These are phyloP conservation scores for Colletotrichum sp. DNA, from an alignment of 2,329 filamentous ascomycete genomes.

Conservation along the genomic window DNA sequence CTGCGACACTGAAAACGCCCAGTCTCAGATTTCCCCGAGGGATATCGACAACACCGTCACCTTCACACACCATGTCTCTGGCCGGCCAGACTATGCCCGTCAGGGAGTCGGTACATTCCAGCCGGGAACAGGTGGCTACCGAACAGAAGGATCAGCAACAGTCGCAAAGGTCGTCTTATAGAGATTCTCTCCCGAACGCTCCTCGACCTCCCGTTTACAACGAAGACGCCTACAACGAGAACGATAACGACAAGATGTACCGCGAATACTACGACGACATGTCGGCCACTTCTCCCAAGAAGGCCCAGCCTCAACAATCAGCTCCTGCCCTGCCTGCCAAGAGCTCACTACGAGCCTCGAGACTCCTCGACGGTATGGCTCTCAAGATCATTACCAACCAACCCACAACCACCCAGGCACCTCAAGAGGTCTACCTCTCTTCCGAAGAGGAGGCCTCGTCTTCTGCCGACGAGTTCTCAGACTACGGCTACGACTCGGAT, in stretches of 20 bases:
- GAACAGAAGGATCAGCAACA: constrained; percentile 4
- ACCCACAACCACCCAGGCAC: constrained; percentile 39
- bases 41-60: constrained; percentile 11
- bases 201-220: constrained; percentile 14
- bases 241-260: constrained; percentile 22
- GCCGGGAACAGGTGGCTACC: not conserved
- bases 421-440: constrained; percentile 67
- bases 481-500: constrained; percentile 51
- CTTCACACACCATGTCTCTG: constrained; percentile 21
- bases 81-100: constrained; percentile 20
- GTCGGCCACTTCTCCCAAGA: constrained; percentile 19
- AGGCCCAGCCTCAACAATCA: constrained; percentile 21
- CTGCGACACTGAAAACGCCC: constrained; percentile 12
- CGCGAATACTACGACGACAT: constrained; percentile 24
- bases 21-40: constrained; percentile 17
- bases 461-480: constrained; percentile 64
- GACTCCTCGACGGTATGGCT: constrained; percentile 41
- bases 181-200: constrained; percentile 21
- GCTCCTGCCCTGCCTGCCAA: constrained; percentile 55
- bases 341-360: constrained; percentile 54
- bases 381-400: constrained; percentile 35
- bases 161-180: constrained; percentile 20
- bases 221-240: constrained; percentile 23
- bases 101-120: constrained; percentile 22
- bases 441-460: constrained; percentile 71